phyloP scores from a whole-genome alignment of 2,329 filamentous ascomycete genomes.

The Aspergillus sojae region DNA sequence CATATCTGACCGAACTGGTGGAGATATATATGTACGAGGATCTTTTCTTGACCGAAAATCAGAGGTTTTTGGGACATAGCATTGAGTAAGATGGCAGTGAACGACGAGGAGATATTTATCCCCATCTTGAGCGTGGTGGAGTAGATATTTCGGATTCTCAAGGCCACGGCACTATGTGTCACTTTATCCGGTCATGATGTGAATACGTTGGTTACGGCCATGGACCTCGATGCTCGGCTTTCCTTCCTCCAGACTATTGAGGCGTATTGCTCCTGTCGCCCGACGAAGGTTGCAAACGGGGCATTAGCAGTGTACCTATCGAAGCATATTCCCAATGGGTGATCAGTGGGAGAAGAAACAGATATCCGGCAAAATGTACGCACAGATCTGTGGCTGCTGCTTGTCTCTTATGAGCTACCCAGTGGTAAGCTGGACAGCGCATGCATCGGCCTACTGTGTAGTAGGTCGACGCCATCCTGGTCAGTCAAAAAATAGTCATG shows the following conservation, averaged over 20 bases:
- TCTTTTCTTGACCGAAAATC: too few species aligned
- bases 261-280: background rate
- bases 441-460: background rate
- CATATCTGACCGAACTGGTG: background rate
- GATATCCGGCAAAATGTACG: background rate
- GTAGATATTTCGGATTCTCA: background rate
- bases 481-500: background rate
- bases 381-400: background rate
- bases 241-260: background rate
- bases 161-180: background rate
- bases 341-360: background rate
- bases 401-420: background rate
- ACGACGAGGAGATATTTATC: background rate
- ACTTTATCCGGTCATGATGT: background rate
- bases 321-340: too few species aligned
- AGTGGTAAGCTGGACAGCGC: background rate
- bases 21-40: too few species aligned
- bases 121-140: background rate
- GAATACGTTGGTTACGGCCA: background rate
- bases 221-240: background rate
- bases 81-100: background rate
- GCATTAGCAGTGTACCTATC: too few species aligned
- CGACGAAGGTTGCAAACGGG: background rate
- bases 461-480: background rate
- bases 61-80: background rate